These are phyloP conservation scores for Astrothelium macrocarpum DNA, from an alignment of 495 filamentous ascomycete genomes.

Conservation along the genomic window DNA sequence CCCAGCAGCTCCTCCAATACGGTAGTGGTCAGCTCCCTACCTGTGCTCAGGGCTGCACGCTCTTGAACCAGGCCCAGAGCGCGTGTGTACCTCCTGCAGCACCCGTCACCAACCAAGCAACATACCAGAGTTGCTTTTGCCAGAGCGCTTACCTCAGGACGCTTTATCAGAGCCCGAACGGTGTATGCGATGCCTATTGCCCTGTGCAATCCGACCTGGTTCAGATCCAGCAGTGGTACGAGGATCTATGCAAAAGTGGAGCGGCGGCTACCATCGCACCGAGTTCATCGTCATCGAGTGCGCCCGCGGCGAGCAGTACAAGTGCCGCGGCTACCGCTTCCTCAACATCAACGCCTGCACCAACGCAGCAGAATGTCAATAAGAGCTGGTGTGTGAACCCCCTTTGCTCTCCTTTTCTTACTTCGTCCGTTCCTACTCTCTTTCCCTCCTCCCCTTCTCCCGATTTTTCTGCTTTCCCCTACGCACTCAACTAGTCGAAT, in stretches of 20 bases:
- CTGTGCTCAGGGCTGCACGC: slow-evolving; percentile 41
- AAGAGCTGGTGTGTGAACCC: neutral
- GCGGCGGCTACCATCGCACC: neutral
- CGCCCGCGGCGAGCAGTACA: neutral
- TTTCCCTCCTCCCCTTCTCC: neutral
- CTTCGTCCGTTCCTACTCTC: neutral
- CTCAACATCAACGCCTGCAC: neutral
- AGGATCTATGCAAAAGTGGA: slow-evolving; percentile 17
- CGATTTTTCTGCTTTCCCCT: neutral
- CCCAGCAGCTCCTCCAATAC: slow-evolving; percentile 23
- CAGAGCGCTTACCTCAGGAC: slow-evolving; percentile 36
- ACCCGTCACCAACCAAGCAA: slow-evolving; percentile 25
- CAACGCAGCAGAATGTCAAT: neutral
- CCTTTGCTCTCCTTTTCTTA: neutral
- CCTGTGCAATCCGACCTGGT: slow-evolving; percentile 30
- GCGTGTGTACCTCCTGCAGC: slow-evolving; percentile 37
- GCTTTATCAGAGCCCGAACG: slow-evolving; percentile 31
- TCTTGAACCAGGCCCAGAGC: slow-evolving; percentile 37
- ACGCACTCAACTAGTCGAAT: too few relatives aligned
- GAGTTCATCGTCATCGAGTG: neutral
- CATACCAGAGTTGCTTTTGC: slow-evolving; percentile 49
- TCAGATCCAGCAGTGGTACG: slow-evolving; percentile 43
- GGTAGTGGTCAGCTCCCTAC: slow-evolving; percentile 36
- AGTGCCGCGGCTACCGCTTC: neutral
- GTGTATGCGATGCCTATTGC: slow-evolving; percentile 35